phyloP scores from a whole-genome alignment of 2,329 filamentous ascomycete species.

The Purpureocillium lavendulum region DNA sequence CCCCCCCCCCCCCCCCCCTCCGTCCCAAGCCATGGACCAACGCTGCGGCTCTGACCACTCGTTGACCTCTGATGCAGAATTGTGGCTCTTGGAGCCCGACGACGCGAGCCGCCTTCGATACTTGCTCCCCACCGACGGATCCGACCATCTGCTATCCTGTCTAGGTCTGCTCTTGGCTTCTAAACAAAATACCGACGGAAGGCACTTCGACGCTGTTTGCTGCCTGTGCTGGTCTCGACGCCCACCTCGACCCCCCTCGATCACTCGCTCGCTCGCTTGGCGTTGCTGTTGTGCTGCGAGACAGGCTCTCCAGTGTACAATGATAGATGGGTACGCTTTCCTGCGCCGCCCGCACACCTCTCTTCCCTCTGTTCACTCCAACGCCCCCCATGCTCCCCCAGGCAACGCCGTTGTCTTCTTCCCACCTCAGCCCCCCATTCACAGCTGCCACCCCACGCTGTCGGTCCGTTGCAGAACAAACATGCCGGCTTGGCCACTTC shows the following conservation, averaged over 20 bases:
- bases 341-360: constrained; percentile 6
- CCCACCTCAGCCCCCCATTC: constrained; percentile 7
- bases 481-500: neutral
- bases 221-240: too few relatives aligned
- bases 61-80: too few relatives aligned
- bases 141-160: constrained; percentile 1
- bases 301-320: constrained; percentile 15
- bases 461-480: neutral
- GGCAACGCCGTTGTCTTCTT: neutral
- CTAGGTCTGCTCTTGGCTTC: neutral
- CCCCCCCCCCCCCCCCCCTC: too few relatives aligned
- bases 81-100: constrained; percentile 13
- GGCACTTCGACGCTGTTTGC: neutral
- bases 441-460: neutral
- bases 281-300: constrained; percentile 13
- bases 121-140: constrained; percentile 4
- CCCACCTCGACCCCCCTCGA: too few relatives aligned
- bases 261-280: constrained; percentile 2
- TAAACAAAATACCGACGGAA: neutral
- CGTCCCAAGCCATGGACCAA: too few relatives aligned
- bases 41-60: too few relatives aligned
- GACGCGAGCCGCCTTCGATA: constrained; percentile 12
- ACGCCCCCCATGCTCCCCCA: neutral
- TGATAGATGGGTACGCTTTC: constrained; percentile 35
- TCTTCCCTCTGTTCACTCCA: constrained; percentile 19